phyloP scores from a whole-genome alignment of 108 stramenopile genomes.

The Pseudonitzschia pungens region DNA sequence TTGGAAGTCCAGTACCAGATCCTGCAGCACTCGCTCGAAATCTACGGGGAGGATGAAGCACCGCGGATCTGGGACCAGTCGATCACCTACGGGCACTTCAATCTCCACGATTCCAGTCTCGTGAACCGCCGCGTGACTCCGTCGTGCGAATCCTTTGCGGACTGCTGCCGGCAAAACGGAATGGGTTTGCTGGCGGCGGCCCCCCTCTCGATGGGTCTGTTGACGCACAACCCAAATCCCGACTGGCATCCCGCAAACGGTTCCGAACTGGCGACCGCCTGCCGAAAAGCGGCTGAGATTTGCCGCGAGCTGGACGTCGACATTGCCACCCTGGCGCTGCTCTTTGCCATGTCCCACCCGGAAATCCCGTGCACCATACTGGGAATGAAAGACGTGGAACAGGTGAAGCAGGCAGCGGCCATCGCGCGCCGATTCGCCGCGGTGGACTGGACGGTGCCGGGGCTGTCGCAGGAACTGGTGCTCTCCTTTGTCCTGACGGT shows the following conservation, averaged over 20 bases:
- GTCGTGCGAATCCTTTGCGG: conserved; percentile 42
- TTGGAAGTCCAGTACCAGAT: conserved; percentile 81
- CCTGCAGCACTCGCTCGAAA: conserved; percentile 51
- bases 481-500: conserved; percentile 45
- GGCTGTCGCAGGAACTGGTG: conserved; percentile 22
- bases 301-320: conserved; percentile 46
- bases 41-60: conserved; percentile 9
- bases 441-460: conserved; percentile 8
- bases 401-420: conserved; percentile 57
- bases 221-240: conserved; percentile 58
- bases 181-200: conserved; percentile 77
- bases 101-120: conserved; percentile 75
- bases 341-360: conserved; percentile 61
- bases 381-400: conserved; percentile 66
- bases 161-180: conserved; percentile 39
- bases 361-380: conserved; percentile 75
- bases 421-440: conserved; percentile 56
- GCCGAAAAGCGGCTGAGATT: conserved; percentile 50
- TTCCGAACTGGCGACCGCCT: conserved; percentile 59
- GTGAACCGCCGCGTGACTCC: conserved; percentile 30
- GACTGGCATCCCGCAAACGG: conserved; percentile 83
- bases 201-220: conserved; percentile 87
- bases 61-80: conserved; percentile 71
- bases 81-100: conserved; percentile 85
- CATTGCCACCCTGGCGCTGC: conserved; percentile 62